Conservation (phyloP, 2,329 filamentous ascomycete genomes). For the Aspergillus unguis region DNA sequence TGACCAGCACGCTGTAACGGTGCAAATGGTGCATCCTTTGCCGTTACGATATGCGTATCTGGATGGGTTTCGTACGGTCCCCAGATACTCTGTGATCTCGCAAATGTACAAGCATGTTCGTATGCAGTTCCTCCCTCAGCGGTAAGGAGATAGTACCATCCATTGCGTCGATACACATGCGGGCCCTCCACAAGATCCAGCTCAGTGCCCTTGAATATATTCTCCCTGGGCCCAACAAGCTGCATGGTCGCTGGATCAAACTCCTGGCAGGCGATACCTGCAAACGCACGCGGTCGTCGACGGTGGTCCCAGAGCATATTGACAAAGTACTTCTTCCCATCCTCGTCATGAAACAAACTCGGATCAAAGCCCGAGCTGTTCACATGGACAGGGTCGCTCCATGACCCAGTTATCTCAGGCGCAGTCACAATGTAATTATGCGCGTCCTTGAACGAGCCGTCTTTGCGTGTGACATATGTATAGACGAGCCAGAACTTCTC, state of each 20-base stretch:
- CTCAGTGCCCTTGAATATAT: constrained; percentile 5
- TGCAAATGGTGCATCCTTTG: constrained; percentile 7
- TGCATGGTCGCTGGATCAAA: neutral
- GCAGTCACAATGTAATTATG: constrained; percentile 56
- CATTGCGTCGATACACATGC: constrained; percentile 25
- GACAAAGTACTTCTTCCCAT: constrained; percentile 11
- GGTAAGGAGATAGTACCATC: constrained; percentile 26
- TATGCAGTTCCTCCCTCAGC: constrained; percentile 22
- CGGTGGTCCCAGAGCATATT: constrained; percentile 9
- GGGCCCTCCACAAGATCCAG: constrained; percentile 21
- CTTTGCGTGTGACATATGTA: constrained; percentile 57
- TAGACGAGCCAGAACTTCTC: constrained; percentile 46
- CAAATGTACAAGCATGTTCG: constrained; percentile 23
- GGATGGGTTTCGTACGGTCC: constrained; percentile 37
- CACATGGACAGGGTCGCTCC: constrained; percentile 51
- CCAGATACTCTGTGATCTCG: constrained; percentile 23
- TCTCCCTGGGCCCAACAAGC: constrained; percentile 3
- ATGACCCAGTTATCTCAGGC: constrained; percentile 34
- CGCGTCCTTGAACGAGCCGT: constrained; percentile 59
- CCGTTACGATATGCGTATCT: neutral
- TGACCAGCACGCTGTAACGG: constrained; percentile 10
- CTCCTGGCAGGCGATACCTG: constrained; percentile 3
- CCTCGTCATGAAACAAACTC: constrained; percentile 36
- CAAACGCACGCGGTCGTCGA: neutral
- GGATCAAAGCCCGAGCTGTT: constrained; percentile 54